Percentiles rank a stretch among this genome's conserved stretches.
These are phyloP conservation scores for Daldinia bambusicola DNA, from an alignment of 495 filamentous ascomycete species.

Conservation along the genomic window DNA sequence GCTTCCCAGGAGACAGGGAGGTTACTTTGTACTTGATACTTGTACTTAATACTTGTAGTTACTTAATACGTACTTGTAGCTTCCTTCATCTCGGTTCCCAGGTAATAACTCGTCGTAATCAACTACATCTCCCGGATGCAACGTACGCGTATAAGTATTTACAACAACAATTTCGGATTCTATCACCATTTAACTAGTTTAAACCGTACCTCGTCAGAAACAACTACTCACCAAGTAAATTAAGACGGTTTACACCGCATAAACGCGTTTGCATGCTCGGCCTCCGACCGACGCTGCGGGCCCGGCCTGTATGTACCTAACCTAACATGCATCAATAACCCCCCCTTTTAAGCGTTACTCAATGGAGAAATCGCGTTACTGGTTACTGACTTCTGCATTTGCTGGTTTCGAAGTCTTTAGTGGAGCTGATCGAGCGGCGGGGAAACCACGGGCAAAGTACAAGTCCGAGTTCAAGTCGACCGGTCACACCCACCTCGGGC, in stretches of 20 bases:
- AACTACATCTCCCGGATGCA: conserved; percentile 35
- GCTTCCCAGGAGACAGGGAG: neutral
- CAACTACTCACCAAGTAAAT: conserved; percentile 13
- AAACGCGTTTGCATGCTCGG: conserved; percentile 62
- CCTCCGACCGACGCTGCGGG: conserved; percentile 70
- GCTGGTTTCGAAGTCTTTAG: conserved; percentile 61
- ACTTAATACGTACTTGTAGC: conserved; percentile 13
- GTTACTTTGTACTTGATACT: neutral
- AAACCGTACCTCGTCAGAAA: conserved; percentile 6
- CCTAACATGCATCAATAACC: conserved; percentile 2
- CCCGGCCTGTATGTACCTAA: conserved; percentile 58
- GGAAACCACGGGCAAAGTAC: conserved; percentile 48
- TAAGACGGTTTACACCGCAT: conserved; percentile 15
- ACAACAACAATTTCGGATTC: conserved; percentile 2
- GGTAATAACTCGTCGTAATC: conserved; percentile 17
- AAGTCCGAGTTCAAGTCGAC: conserved; percentile 47
- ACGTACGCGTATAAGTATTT: conserved; percentile 28
- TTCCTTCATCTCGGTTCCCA: conserved; percentile 13
- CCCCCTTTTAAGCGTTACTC: conserved; percentile 3
- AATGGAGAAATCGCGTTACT: conserved; percentile 6
- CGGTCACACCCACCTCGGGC: conserved; percentile 36
- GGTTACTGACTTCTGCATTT: conserved; percentile 1
- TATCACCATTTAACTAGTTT: neutral
- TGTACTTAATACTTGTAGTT: conserved; percentile 10
- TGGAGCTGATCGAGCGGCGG: conserved; percentile 70